Percentiles rank a stretch among this genome's conserved stretches.
These are phyloP conservation scores for Leccinum disarticulatum DNA, from an alignment of 768 basidiomycete species.

Conservation along the genomic window DNA sequence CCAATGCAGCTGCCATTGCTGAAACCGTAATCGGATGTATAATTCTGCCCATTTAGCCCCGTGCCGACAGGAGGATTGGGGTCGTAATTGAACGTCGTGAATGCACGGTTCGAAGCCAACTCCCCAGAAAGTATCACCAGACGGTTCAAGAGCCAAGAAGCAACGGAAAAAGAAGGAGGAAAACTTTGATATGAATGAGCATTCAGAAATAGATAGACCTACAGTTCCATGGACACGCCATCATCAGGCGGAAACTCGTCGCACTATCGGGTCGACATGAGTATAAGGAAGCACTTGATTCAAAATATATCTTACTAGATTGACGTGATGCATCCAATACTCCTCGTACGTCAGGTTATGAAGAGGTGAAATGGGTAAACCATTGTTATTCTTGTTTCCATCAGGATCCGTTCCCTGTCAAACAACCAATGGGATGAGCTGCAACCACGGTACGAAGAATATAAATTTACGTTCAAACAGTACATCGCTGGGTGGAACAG, in stretches of 20 bases:
- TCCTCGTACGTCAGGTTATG: not conserved
- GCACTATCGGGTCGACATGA: conserved; percentile 6
- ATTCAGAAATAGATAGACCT: not conserved
- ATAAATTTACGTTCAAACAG: conserved; percentile 5
- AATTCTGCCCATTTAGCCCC: conserved; percentile 3
- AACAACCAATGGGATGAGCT: not conserved
- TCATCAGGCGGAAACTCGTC: not conserved
- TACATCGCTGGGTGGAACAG: conserved; percentile 1
- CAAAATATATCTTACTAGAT: conserved; percentile 3
- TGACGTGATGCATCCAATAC: conserved; percentile 2
- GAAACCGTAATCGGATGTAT: conserved; percentile 6
- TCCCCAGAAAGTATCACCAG: conserved; percentile 3
- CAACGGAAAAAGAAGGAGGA: not conserved
- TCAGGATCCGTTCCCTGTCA: conserved; percentile 1
- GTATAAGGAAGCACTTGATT: not conserved
- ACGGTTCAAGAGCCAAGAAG: not conserved
- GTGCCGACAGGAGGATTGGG: rapidly evolving
- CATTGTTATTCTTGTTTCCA: not conserved
- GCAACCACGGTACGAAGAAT: not conserved
- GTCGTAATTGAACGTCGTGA: not conserved
- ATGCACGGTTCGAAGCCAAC: conserved; percentile 4
- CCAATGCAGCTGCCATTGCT: not conserved
- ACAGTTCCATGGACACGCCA: conserved; percentile 9
- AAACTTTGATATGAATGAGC: not conserved
- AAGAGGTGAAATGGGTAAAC: not conserved